phyloP scores from a whole-genome alignment of 2,329 filamentous ascomycete species.

The Trichoderma aggressivum region DNA sequence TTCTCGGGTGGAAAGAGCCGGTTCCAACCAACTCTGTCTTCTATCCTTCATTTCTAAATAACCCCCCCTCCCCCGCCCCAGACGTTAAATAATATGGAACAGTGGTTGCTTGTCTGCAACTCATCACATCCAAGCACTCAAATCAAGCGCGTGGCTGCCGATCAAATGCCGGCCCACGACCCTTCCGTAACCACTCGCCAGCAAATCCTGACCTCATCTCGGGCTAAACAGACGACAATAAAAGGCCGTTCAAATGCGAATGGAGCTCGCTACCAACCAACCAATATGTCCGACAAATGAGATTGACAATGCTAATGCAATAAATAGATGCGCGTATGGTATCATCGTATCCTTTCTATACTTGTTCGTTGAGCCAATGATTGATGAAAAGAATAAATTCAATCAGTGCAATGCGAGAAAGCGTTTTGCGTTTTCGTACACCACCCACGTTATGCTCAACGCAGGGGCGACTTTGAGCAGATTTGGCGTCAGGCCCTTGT shows the following conservation, averaged over 20 bases:
- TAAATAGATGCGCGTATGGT: constrained; percentile 17
- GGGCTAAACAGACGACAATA: background rate
- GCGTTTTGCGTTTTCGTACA: constrained; percentile 87
- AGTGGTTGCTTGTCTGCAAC: background rate
- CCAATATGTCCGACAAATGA: constrained; percentile 13
- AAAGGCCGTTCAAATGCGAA: constrained; percentile 10
- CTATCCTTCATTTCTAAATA: background rate
- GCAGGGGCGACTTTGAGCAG: constrained; percentile 94
- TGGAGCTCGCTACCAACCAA: constrained; percentile 9
- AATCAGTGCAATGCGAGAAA: constrained; percentile 53
- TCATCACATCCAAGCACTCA: background rate
- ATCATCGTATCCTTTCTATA: constrained; percentile 17
- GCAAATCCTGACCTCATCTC: background rate
- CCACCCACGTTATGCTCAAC: constrained; percentile 90
- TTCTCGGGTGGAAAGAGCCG: background rate
- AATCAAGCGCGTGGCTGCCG: background rate
- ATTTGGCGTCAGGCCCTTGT: constrained; percentile 93
- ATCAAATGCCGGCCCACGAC: background rate
- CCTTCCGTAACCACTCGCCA: background rate
- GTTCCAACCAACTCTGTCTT: background rate
- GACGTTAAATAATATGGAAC: background rate
- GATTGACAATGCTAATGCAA: constrained; percentile 18
- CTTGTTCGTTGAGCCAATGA: background rate
- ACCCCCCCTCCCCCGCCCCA: background rate
- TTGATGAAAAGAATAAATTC: background rate